Evolutionary conservation across 2,329 filamentous ascomycete species (phyloP), one percentile per base, ranked within the genome.

Genomic region (Shiraia bambusicola): DNA sequence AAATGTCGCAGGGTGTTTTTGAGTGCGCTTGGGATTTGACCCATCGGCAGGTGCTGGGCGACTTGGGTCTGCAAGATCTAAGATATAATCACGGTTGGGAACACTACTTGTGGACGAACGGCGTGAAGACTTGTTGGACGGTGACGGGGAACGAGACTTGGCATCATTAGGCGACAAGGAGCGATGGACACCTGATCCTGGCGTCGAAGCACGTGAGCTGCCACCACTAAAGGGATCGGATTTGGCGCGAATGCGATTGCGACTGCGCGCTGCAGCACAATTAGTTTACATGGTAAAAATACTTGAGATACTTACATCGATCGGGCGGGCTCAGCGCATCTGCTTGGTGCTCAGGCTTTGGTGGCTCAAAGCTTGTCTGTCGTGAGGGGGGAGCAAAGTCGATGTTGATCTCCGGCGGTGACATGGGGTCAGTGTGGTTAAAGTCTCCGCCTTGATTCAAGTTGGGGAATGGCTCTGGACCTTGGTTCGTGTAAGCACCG

Each of bases 1-100:
- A 71, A 97, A 98, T 0, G 91, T 98, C 6, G 93, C 93, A 0
- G 93, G 93, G 58, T 98, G 93, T 64, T 98, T 98, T 68, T 98
- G 93, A 1, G 89, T 84, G n/a, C 93, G 84, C 66, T 93, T 94
- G 5, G 82, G 65, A 42, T 77, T 76, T 10, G 61, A 62, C 25
- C 64, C 63, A 28, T 67, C 65, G 10, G 56, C 54, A 11, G 63
- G 47, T 16, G 81, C 83, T 40, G 90, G 86, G 48, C 92, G 86
- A 30, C 90, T 86, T 1, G 91, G 91, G 66, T 96, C 89, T 9
- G 90, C 92, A 12, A 97, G 79, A 47, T 91, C 88, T 28, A 97
- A 75, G n/a, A 95, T 93, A 61, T 95, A 86, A 58, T 86, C 84
- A 28, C 84, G 79, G 50, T 81, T 76, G 19, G 73, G 72, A 26